phyloP scores from a whole-genome alignment of 495 filamentous ascomycete species.

The Parathielavia hyrcaniae region DNA sequence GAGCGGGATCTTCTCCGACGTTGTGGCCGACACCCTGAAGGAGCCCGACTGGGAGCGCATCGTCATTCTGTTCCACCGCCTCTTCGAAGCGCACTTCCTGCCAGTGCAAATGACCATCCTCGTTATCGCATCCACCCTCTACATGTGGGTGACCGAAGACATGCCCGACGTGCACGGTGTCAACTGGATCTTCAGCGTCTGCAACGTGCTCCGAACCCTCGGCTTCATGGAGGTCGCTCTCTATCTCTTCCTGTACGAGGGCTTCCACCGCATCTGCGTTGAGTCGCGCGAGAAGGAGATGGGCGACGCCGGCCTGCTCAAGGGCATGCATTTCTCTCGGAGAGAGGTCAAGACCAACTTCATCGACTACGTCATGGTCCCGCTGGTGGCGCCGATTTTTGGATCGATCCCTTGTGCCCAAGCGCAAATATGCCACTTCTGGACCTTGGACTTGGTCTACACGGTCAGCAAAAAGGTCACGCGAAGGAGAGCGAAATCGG shows the following conservation, averaged over 20 bases:
- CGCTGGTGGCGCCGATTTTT: slow-evolving; percentile 55
- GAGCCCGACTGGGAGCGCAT: slow-evolving; percentile 43
- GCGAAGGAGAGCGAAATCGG: slow-evolving; percentile 42
- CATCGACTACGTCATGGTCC: slow-evolving; percentile 52
- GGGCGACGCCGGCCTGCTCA: slow-evolving; percentile 51
- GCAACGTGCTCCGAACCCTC: slow-evolving; percentile 50
- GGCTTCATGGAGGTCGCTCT: slow-evolving; percentile 55
- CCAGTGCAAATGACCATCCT: slow-evolving; percentile 57
- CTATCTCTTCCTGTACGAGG: slow-evolving; percentile 56
- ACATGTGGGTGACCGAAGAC: slow-evolving; percentile 44
- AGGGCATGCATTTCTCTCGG: slow-evolving; percentile 53
- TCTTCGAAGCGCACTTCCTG: slow-evolving; percentile 66
- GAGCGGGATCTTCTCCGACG: slow-evolving; percentile 45
- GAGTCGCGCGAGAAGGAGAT: slow-evolving; percentile 55
- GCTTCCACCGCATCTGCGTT: slow-evolving; percentile 54
- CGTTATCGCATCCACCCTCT: slow-evolving; percentile 53
- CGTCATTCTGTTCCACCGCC: slow-evolving; percentile 49
- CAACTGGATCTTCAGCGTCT: slow-evolving; percentile 49
- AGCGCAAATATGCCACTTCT: slow-evolving; percentile 60
- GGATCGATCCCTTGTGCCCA: slow-evolving; percentile 57
- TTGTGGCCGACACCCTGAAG: slow-evolving; percentile 41
- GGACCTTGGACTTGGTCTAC: slow-evolving; percentile 59
- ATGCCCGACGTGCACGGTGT: slow-evolving; percentile 45
- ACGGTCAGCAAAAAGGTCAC: slow-evolving; percentile 59
- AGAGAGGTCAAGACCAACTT: slow-evolving; percentile 48